phyloP scores from a whole-genome alignment of 2,329 filamentous ascomycete species.

The Didymella pomorum region DNA sequence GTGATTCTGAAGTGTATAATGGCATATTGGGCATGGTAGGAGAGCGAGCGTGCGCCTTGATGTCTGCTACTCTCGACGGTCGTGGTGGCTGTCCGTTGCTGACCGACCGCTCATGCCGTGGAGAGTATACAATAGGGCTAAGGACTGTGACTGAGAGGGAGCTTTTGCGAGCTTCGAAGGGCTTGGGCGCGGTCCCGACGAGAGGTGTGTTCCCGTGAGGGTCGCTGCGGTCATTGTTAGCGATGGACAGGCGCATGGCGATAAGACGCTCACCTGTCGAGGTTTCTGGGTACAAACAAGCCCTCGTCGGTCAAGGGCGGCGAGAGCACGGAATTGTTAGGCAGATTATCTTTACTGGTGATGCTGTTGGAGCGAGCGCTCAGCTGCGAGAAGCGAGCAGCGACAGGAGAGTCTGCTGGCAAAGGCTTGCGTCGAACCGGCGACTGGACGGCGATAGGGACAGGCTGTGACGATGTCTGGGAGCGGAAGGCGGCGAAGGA shows the following conservation, averaged over 20 bases:
- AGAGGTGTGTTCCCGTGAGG: slow-evolving; percentile 48
- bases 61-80: slow-evolving; percentile 38
- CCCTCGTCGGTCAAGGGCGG: slow-evolving; percentile 47
- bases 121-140: slow-evolving; percentile 18
- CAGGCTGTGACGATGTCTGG: slow-evolving; percentile 52
- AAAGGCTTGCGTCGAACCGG: slow-evolving; percentile 63
- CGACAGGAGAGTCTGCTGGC: slow-evolving; percentile 59
- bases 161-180: slow-evolving; percentile 35
- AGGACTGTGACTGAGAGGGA: slow-evolving; percentile 30
- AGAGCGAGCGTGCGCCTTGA: slow-evolving; percentile 43
- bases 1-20: slow-evolving; percentile 39
- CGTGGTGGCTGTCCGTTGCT: slow-evolving; percentile 46
- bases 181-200: slow-evolving; percentile 35
- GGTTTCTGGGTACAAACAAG: slow-evolving; percentile 48
- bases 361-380: slow-evolving; percentile 55
- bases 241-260: slow-evolving; percentile 8
- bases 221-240: slow-evolving; percentile 40
- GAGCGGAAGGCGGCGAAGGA: slow-evolving; percentile 56
- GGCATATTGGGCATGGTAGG: slow-evolving; percentile 53
- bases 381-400: slow-evolving; percentile 53
- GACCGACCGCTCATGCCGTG: slow-evolving; percentile 49
- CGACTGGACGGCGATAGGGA: slow-evolving; percentile 46
- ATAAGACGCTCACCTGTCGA: slow-evolving; percentile 47
- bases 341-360: slow-evolving; percentile 32
- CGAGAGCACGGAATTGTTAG: slow-evolving; percentile 36